Percentiles rank a stretch among this genome's conserved stretches.
phyloP scores from a whole-genome alignment of 2,329 filamentous ascomycete genomes.

The Metarhizium anisopliae region DNA sequence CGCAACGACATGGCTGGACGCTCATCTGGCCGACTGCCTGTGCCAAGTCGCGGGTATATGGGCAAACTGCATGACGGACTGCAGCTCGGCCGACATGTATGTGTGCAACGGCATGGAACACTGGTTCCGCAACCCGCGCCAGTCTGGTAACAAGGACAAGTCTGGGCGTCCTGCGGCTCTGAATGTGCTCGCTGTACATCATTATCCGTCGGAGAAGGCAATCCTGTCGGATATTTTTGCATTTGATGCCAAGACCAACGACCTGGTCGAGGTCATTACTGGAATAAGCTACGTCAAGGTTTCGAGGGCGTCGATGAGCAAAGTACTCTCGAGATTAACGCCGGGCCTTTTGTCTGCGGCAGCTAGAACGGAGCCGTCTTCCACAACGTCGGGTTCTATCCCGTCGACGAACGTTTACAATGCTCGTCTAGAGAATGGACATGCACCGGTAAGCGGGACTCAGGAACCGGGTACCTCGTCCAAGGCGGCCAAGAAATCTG shows the following conservation, averaged over 20 bases:
- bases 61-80: conserved; percentile 25
- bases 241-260: conserved; percentile 2
- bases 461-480: not conserved
- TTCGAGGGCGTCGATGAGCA: conserved; percentile 4
- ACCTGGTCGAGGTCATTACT: conserved; percentile 5
- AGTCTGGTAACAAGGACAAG: not conserved
- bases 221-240: conserved; percentile 6
- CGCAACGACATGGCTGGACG: conserved; percentile 16
- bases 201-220: not conserved
- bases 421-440: not conserved
- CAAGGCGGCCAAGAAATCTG: not conserved
- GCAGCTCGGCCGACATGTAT: conserved; percentile 18
- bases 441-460: too few relatives aligned
- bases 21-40: conserved; percentile 20
- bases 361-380: not conserved
- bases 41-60: conserved; percentile 28
- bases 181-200: conserved; percentile 4
- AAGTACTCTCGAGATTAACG: not conserved
- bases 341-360: not conserved
- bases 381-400: not conserved
- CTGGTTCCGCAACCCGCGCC: conserved; percentile 18
- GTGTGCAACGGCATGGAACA: conserved; percentile 21
- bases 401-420: not conserved
- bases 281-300: conserved; percentile 8
- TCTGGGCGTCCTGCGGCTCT: not conserved